Evolutionary conservation across 2,329 filamentous ascomycete genomes (phyloP).

Genomic region (Aulographum hederae): DNA sequence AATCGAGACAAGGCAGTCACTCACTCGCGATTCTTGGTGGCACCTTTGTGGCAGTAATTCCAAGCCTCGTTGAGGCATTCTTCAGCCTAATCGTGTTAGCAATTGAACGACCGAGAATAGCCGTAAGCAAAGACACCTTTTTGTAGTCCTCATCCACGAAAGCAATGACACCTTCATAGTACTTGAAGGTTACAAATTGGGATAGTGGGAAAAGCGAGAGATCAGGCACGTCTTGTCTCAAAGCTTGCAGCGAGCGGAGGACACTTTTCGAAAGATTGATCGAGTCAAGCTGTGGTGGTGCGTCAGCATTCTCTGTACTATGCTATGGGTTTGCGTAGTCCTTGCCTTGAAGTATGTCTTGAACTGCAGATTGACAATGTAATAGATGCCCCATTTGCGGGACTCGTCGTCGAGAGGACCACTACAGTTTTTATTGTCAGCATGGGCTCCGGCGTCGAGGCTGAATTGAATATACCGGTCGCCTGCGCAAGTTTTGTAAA

Average conservation of each 20-base stretch:
- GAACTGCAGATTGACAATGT: slow-evolving; percentile 85
- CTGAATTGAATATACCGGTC: slow-evolving; percentile 45
- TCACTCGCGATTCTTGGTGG: slow-evolving; percentile 64
- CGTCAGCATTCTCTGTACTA: slow-evolving; percentile 4
- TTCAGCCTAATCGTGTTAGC: slow-evolving; percentile 42
- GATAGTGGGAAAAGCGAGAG: slow-evolving; percentile 69
- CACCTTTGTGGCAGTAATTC: slow-evolving; percentile 57
- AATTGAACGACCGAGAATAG: not conserved
- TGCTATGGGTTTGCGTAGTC: no score
- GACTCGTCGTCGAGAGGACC: slow-evolving; percentile 75
- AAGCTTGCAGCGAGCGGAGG: slow-evolving; percentile 63
- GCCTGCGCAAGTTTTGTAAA: slow-evolving; percentile 77
- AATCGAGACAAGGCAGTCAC: slow-evolving; percentile 16
- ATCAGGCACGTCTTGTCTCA: slow-evolving; percentile 60
- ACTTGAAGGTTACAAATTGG: slow-evolving; percentile 89
- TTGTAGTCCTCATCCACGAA: slow-evolving; percentile 91
- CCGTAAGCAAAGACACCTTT: slow-evolving; percentile 33
- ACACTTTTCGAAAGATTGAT: slow-evolving; percentile 82
- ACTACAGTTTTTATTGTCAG: slow-evolving; percentile 2
- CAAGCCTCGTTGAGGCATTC: slow-evolving; percentile 65
- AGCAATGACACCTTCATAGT: slow-evolving; percentile 82
- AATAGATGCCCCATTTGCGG: slow-evolving; percentile 95
- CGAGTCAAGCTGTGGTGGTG: slow-evolving; percentile 50
- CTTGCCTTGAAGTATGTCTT: slow-evolving; percentile 84
- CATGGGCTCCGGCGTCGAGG: slow-evolving; percentile 5